A percentile compares a stretch with the other conserved stretches of the same genome.
phyloP scores from a whole-genome alignment of 202 grass and related monocot genomes.

The Schoenoplectus tabernaemontani region DNA sequence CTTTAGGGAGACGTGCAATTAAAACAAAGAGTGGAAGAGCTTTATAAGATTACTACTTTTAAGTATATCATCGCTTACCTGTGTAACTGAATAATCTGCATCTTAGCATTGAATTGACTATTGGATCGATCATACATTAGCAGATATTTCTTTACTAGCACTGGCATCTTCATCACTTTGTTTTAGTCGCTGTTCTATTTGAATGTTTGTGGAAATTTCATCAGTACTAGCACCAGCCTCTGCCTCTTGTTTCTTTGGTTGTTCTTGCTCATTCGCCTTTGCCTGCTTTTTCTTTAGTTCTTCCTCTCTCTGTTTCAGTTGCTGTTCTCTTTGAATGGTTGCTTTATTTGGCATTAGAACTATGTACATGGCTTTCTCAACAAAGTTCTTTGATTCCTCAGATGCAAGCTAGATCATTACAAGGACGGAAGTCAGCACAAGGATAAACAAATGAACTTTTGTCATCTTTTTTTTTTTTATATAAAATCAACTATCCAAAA shows the following conservation, averaged over 20 bases:
- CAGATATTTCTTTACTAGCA: conserved; percentile 39
- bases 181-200: conserved; percentile 21
- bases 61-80: background rate
- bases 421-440: background rate
- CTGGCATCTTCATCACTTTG: conserved; percentile 33
- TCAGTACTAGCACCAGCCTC: conserved; percentile 27
- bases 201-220: conserved; percentile 39
- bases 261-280: conserved; percentile 21
- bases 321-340: conserved; percentile 73
- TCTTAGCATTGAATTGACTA: background rate
- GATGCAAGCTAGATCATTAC: conserved; percentile 60
- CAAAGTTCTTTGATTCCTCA: conserved; percentile 73
- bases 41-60: background rate
- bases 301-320: conserved; percentile 21
- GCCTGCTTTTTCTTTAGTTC: conserved; percentile 51
- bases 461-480: background rate
- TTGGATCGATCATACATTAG: conserved; percentile 52
- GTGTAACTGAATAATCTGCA: background rate
- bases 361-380: conserved; percentile 64
- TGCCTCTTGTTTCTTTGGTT: background rate
- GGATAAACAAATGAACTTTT: background rate
- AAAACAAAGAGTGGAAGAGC: background rate
- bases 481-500: background rate
- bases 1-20: background rate
- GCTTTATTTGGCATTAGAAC: conserved; percentile 86